These are phyloP conservation scores for Pterocarpus macrocarpus DNA, from an alignment of 306 rosid genomes.

Conservation along the genomic window DNA sequence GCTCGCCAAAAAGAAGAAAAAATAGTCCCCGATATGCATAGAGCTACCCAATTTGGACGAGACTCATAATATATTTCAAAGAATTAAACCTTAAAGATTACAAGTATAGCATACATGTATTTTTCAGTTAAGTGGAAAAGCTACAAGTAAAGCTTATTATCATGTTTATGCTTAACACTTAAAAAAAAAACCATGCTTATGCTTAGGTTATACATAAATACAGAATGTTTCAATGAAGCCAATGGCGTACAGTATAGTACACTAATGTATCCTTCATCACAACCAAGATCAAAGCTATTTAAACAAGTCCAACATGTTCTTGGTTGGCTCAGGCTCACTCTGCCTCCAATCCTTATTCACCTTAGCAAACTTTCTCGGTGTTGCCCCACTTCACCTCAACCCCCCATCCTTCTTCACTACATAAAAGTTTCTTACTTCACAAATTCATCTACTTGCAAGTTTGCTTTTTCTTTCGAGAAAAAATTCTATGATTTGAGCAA, in stretches of 20 bases:
- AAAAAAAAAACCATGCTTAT: too few relatives aligned
- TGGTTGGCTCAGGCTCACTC: background rate
- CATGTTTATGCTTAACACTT: too few relatives aligned
- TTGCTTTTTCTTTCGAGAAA: too few relatives aligned
- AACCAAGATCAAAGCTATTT: slow-evolving; percentile 24
- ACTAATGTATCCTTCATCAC: slow-evolving; percentile 2
- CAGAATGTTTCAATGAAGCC: background rate
- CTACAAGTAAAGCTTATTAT: too few relatives aligned
- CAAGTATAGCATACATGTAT: background rate
- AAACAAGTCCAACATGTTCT: slow-evolving; percentile 40
- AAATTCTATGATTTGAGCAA: background rate
- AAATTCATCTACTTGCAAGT: too few relatives aligned
- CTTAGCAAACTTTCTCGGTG: background rate
- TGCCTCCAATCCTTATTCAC: background rate
- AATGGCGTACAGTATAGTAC: background rate
- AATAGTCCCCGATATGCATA: background rate
- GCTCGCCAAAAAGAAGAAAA: too few relatives aligned
- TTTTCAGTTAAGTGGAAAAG: background rate
- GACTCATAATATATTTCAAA: background rate
- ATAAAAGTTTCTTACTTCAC: background rate
- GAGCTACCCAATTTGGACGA: background rate
- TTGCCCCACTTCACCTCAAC: background rate
- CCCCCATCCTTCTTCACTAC: too few relatives aligned
- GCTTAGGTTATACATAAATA: background rate
- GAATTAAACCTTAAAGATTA: background rate